phyloP scores from a whole-genome alignment of 1,139 yeast species.

The Geotrichum fermentans region DNA sequence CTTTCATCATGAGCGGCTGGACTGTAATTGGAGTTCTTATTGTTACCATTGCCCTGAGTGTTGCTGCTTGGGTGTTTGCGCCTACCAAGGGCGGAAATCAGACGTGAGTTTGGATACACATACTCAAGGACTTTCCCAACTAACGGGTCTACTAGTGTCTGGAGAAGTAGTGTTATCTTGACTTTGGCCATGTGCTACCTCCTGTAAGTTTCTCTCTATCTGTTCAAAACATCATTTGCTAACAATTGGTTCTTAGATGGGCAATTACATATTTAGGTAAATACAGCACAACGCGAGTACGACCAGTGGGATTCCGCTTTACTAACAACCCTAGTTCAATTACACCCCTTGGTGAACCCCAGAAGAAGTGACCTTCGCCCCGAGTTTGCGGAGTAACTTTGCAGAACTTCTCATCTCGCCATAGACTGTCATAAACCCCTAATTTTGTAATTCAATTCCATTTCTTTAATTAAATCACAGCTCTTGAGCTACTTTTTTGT shows the following conservation, averaged over 20 bases:
- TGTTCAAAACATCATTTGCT: slow-evolving; percentile 6
- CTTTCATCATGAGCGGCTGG: slow-evolving; percentile 50
- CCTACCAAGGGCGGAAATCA: slow-evolving; percentile 50
- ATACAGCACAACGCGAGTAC: slow-evolving; percentile 40
- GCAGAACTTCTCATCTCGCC: no score
- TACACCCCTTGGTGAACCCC: slow-evolving; percentile 73
- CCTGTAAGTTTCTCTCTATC: slow-evolving; percentile 48
- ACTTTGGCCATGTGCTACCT: slow-evolving; percentile 82
- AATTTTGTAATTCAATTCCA: background rate
- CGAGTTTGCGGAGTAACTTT: slow-evolving; percentile 44
- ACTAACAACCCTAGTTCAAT: slow-evolving; percentile 46
- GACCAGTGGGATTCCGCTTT: background rate
- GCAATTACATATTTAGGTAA: slow-evolving; percentile 72
- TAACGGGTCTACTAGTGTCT: slow-evolving; percentile 49
- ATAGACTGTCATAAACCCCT: no score
- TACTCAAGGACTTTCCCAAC: slow-evolving; percentile 1
- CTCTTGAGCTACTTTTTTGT: background rate
- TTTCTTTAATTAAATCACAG: background rate
- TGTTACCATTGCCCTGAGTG: slow-evolving; percentile 55
- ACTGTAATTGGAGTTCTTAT: slow-evolving; percentile 65
- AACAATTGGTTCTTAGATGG: slow-evolving; percentile 41
- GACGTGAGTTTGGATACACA: slow-evolving; percentile 34
- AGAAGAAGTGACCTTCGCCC: slow-evolving; percentile 67
- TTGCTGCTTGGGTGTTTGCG: slow-evolving; percentile 59
- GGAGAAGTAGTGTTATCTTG: slow-evolving; percentile 84